phyloP scores from a whole-genome alignment of 441 rosid species.

The Eruca vesicaria region DNA sequence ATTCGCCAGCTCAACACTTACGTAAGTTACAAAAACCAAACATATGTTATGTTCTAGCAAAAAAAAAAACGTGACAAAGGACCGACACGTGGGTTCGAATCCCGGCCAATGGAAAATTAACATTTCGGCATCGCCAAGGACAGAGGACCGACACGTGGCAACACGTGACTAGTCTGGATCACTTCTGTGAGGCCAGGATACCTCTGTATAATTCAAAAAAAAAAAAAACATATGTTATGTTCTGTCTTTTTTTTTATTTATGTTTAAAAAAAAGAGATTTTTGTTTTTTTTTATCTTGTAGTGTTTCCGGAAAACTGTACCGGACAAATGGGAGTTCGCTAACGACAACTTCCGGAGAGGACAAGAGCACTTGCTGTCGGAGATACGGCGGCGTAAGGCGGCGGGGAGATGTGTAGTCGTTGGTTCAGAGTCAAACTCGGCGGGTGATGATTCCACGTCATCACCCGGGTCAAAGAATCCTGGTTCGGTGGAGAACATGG shows the following conservation, averaged over 20 bases:
- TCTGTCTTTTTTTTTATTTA: neutral
- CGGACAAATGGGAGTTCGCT: slow-evolving; percentile 96
- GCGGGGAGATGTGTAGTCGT: slow-evolving; percentile 33
- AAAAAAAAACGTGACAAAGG: no score
- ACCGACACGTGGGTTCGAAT: no score
- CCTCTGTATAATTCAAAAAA: no score
- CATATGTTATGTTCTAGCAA: neutral
- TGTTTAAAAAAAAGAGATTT: neutral
- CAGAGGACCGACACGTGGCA: no score
- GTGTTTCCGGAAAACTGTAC: slow-evolving; percentile 84
- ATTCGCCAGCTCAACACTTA: slow-evolving; percentile 97
- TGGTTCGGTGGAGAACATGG: slow-evolving; percentile 50
- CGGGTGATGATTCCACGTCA: slow-evolving; percentile 56
- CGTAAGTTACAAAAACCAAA: slow-evolving; percentile 41
- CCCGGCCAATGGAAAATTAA: no score
- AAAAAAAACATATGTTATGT: neutral
- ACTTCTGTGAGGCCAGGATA: no score
- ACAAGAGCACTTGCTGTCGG: slow-evolving; percentile 54
- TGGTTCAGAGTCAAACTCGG: slow-evolving; percentile 45
- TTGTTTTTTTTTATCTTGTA: slow-evolving; percentile 1
- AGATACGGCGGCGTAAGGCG: slow-evolving; percentile 71
- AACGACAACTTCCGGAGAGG: slow-evolving; percentile 79
- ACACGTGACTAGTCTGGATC: no score
- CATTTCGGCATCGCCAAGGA: no score
- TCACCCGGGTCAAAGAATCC: slow-evolving; percentile 56